phyloP scores from a whole-genome alignment of 2,329 filamentous ascomycete genomes.

The Fusarium sp. region DNA sequence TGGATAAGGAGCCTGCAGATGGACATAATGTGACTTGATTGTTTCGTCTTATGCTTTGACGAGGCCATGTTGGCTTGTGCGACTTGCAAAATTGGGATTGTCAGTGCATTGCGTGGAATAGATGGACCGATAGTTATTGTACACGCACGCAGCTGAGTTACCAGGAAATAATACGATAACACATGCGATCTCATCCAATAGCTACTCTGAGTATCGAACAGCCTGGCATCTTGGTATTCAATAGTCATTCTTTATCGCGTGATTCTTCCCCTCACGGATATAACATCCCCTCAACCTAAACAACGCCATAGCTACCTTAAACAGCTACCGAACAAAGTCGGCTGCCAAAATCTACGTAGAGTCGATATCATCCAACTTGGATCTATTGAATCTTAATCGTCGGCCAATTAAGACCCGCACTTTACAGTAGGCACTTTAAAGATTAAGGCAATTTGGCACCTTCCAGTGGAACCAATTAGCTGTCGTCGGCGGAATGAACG shows the following conservation, averaged over 20 bases:
- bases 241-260: background rate
- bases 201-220: background rate
- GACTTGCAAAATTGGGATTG: background rate
- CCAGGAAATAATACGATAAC: background rate
- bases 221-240: background rate
- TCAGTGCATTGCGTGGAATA: background rate
- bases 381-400: slow-evolving; percentile 15
- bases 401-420: background rate
- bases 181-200: background rate
- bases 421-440: background rate
- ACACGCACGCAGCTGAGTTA: background rate
- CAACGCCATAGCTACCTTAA: background rate
- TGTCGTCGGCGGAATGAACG: background rate
- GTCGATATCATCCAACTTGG: background rate
- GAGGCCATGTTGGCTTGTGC: background rate
- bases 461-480: slow-evolving; percentile 24
- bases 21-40: background rate
- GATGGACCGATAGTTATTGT: background rate
- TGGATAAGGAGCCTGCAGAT: background rate
- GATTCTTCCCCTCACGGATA: background rate
- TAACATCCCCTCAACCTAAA: background rate
- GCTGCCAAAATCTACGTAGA: background rate
- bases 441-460: slow-evolving; percentile 16
- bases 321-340: background rate
- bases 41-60: background rate